Percentiles rank a stretch among this genome's conserved stretches.
phyloP scores from a whole-genome alignment of 768 basidiomycete genomes.

The Hemileccinum rubropunctum region DNA sequence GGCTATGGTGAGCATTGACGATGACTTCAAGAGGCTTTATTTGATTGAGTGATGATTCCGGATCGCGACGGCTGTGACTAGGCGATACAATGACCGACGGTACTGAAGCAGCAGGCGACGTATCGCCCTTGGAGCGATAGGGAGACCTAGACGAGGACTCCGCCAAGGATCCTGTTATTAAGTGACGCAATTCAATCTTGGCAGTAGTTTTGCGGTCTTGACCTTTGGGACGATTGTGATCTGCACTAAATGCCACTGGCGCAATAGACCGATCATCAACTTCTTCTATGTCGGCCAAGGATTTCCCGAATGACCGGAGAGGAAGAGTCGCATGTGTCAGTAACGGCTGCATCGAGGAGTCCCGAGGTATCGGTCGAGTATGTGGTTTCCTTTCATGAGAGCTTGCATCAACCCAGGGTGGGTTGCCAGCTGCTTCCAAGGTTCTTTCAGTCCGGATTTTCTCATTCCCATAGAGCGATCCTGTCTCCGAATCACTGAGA shows the following conservation, averaged over 20 bases:
- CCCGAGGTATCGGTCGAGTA: not conserved
- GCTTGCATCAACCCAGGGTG: not conserved
- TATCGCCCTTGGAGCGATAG: not conserved
- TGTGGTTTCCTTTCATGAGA: slow-evolving; percentile 14
- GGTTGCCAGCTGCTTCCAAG: not conserved
- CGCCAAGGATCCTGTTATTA: not conserved
- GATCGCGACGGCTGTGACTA: not conserved
- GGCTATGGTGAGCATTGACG: not conserved
- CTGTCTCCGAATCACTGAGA: slow-evolving; percentile 1
- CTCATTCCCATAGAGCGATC: not conserved
- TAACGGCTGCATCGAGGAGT: not conserved
- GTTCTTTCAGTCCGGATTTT: not conserved
- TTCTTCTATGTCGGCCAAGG: not conserved
- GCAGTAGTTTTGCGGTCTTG: not conserved
- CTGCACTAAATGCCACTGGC: not conserved
- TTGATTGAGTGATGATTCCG: not conserved
- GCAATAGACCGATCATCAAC: slow-evolving; percentile 10
- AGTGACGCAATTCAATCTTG: not conserved
- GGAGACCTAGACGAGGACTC: not conserved
- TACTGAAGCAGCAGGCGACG: not conserved
- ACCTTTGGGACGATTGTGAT: not conserved
- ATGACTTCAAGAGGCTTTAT: not conserved
- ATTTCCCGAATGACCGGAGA: not conserved
- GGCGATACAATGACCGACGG: slow-evolving; percentile 9
- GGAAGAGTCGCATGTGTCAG: not conserved